A percentile compares a stretch with the other conserved stretches of the same genome.
These are phyloP conservation scores for Pharnaceum exiguum DNA, from an alignment of 148 eudicot species.

Conservation along the genomic window DNA sequence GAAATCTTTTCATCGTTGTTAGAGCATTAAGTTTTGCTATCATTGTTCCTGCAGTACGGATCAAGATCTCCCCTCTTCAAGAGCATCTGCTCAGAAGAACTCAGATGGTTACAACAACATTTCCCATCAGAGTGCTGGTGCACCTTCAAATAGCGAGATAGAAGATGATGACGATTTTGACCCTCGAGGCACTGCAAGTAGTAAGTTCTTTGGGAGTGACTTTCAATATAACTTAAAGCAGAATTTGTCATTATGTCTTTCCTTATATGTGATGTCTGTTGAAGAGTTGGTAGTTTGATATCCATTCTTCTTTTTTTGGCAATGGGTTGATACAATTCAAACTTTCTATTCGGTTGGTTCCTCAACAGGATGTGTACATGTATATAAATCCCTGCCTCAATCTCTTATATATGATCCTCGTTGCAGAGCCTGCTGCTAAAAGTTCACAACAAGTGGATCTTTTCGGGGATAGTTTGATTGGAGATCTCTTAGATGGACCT, in stretches of 20 bases:
- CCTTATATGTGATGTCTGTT: constrained; percentile 14
- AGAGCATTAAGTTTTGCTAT: too few relatives aligned
- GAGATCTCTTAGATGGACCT: constrained; percentile 71
- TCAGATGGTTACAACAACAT: constrained; percentile 29
- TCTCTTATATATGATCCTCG: constrained; percentile 11
- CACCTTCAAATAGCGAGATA: constrained; percentile 31
- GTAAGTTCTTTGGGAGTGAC: constrained; percentile 51
- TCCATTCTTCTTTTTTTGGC: too few relatives aligned
- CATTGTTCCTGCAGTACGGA: constrained; percentile 35
- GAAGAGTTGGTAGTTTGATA: constrained; percentile 62
- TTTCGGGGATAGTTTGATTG: constrained; percentile 65
- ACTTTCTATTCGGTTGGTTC: too few relatives aligned
- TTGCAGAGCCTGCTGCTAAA: constrained; percentile 62
- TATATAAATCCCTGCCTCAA: not conserved
- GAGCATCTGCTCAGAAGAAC: constrained; percentile 19
- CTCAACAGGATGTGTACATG: too few relatives aligned
- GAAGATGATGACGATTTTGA: constrained; percentile 91
- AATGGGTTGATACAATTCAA: too few relatives aligned
- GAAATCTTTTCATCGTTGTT: too few relatives aligned
- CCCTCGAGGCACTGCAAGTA: constrained; percentile 69
- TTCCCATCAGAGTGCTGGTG: constrained; percentile 36
- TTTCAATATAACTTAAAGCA: not conserved
- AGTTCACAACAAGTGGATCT: constrained; percentile 67
- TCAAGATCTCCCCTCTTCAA: constrained; percentile 36
- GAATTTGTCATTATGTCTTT: not conserved